A percentile compares a stretch with the other conserved stretches of the same genome.
Evolutionary conservation across 2,329 filamentous ascomycete species (phyloP).

Genomic region (Sporothrix inflata): DNA sequence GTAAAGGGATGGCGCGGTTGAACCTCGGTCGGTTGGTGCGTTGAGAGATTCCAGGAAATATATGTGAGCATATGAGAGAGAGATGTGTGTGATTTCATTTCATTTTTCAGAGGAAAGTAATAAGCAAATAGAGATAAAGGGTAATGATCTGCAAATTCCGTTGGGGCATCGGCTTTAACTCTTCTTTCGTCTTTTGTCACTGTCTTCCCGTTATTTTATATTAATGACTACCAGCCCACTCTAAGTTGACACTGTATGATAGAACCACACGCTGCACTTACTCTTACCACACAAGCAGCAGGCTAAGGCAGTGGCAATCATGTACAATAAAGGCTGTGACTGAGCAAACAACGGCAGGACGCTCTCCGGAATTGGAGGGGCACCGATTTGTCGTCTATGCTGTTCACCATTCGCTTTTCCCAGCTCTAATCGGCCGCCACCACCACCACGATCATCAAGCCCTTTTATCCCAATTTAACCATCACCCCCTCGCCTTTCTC

Average conservation of each 20-base stretch:
- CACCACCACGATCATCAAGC: background rate
- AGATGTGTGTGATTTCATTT: no score
- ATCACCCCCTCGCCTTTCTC: background rate
- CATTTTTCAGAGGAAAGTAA: background rate
- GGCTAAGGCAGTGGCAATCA: background rate
- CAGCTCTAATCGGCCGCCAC: background rate
- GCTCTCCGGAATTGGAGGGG: background rate
- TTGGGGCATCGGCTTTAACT: background rate
- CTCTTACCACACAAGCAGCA: background rate
- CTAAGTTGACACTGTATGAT: background rate
- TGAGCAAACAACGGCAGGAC: background rate
- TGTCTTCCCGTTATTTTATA: background rate
- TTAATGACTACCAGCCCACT: background rate
- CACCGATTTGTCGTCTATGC: background rate
- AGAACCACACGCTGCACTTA: background rate
- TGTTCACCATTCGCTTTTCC: background rate
- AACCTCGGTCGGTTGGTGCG: background rate
- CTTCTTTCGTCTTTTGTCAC: background rate
- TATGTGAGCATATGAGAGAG: no score
- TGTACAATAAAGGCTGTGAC: no score
- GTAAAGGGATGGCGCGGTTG: background rate
- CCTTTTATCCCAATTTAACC: conserved; percentile 14
- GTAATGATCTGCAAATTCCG: no score
- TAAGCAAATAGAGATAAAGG: no score
- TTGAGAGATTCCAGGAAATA: background rate